phyloP scores from a whole-genome alignment of 345 rosid species.

The Raphanus sativus region DNA sequence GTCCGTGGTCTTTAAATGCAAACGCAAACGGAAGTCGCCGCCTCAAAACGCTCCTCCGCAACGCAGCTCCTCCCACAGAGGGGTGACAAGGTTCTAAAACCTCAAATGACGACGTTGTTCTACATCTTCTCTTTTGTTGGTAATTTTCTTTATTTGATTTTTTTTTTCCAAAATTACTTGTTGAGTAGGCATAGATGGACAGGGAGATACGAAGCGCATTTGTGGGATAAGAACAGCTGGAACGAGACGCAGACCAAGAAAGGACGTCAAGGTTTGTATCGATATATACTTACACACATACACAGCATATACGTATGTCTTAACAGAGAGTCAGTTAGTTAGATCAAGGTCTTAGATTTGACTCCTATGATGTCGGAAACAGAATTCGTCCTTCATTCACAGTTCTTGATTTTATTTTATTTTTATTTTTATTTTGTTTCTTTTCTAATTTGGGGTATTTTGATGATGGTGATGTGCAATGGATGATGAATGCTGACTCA shows the following conservation, averaged over 20 bases:
- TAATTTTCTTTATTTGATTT: neutral
- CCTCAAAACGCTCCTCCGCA: slow-evolving; percentile 78
- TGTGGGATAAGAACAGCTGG: slow-evolving; percentile 89
- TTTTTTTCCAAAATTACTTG: neutral
- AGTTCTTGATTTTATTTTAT: slow-evolving; percentile 22
- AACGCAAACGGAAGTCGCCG: slow-evolving; percentile 71
- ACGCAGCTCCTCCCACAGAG: slow-evolving; percentile 85
- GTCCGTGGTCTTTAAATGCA: slow-evolving; percentile 45
- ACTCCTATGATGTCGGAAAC: slow-evolving; percentile 20
- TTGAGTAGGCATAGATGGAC: slow-evolving; percentile 79
- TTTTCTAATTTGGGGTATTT: neutral
- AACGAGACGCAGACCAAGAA: slow-evolving; percentile 80
- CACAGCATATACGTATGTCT: neutral
- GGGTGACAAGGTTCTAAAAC: slow-evolving; percentile 69
- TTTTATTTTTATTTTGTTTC: neutral
- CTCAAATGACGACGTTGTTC: slow-evolving; percentile 4
- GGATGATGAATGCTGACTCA: slow-evolving; percentile 45
- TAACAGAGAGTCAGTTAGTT: slow-evolving; percentile 1
- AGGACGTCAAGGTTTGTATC: slow-evolving; percentile 70
- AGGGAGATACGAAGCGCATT: slow-evolving; percentile 79
- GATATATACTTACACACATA: neutral
- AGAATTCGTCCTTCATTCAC: slow-evolving; percentile 8
- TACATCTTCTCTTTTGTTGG: neutral
- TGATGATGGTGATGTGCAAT: slow-evolving; percentile 41
- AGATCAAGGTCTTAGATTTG: slow-evolving; percentile 11